Evolutionary conservation across 768 basidiomycete species (phyloP).

Genomic region (Mycena rebaudengoi): DNA sequence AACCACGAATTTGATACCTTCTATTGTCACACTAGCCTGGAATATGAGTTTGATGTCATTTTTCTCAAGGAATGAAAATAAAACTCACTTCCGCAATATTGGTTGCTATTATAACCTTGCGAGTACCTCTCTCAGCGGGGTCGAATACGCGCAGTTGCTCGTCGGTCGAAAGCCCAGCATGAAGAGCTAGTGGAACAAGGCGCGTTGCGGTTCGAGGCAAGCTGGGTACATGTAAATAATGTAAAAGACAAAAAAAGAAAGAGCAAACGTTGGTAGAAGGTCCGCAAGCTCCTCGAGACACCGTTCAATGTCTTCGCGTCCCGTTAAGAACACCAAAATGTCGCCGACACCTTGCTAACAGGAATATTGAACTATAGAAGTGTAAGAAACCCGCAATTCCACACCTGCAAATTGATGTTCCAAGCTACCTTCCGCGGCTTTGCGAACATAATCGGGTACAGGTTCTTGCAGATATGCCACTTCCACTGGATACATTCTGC

Average conservation of each 20-base stretch:
- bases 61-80: neutral
- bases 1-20: conserved; percentile 92
- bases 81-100: conserved; percentile 89
- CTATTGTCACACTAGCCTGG: conserved; percentile 95
- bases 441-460: conserved; percentile 79
- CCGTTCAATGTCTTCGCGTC: conserved; percentile 94
- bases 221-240: conserved; percentile 38
- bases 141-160: conserved; percentile 92
- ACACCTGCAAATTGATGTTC: conserved; percentile 82
- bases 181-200: conserved; percentile 77
- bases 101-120: conserved; percentile 93
- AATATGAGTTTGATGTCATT: neutral
- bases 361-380: neutral
- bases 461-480: conserved; percentile 87
- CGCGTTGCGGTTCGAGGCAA: conserved; percentile 63
- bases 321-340: conserved; percentile 93
- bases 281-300: conserved; percentile 86
- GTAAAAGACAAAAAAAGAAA: neutral
- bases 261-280: conserved; percentile 67
- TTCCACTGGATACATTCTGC: conserved; percentile 95
- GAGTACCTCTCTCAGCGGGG: conserved; percentile 71
- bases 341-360: conserved; percentile 84
- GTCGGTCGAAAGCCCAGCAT: conserved; percentile 88
- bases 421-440: conserved; percentile 85
- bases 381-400: conserved; percentile 8